phyloP scores from a whole-genome alignment of 306 rosid species.

The Herpetospermum pedunculosum region DNA sequence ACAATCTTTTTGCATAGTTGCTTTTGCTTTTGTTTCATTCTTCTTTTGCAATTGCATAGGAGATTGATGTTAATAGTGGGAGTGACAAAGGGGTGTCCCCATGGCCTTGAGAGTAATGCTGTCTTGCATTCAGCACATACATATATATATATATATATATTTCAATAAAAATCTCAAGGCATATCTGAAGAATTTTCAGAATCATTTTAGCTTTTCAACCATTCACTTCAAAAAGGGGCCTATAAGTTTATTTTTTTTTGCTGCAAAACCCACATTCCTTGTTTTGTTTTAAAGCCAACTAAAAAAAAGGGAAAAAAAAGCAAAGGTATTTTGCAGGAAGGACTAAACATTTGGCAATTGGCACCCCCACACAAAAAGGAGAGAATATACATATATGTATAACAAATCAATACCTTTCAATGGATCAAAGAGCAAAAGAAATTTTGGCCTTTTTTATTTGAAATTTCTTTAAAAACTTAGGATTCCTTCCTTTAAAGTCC shows the following conservation, averaged over 20 bases:
- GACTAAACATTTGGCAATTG: not conserved
- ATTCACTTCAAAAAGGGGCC: slow-evolving; percentile 26
- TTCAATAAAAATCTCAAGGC: not conserved
- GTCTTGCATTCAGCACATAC: slow-evolving; percentile 77
- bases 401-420: slow-evolving; percentile 21
- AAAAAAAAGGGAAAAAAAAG: not conserved
- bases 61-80: slow-evolving; percentile 11
- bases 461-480: slow-evolving; percentile 26
- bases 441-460: slow-evolving; percentile 40
- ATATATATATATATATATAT: not conserved
- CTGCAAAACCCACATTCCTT: slow-evolving; percentile 1
- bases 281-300: not conserved
- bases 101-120: slow-evolving; percentile 43
- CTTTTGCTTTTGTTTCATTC: slow-evolving; percentile 22
- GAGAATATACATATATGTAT: not conserved
- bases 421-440: slow-evolving; percentile 28
- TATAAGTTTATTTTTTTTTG: slow-evolving; percentile 11
- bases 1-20: not conserved
- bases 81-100: slow-evolving; percentile 25
- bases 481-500: slow-evolving; percentile 60
- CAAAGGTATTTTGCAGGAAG: not conserved
- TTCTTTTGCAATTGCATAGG: slow-evolving; percentile 6
- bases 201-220: slow-evolving; percentile 73
- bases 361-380: not conserved
- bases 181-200: slow-evolving; percentile 21